phyloP scores from a whole-genome alignment of 176 grass and related monocot genomes.

The Chrysopogon serrulatus region DNA sequence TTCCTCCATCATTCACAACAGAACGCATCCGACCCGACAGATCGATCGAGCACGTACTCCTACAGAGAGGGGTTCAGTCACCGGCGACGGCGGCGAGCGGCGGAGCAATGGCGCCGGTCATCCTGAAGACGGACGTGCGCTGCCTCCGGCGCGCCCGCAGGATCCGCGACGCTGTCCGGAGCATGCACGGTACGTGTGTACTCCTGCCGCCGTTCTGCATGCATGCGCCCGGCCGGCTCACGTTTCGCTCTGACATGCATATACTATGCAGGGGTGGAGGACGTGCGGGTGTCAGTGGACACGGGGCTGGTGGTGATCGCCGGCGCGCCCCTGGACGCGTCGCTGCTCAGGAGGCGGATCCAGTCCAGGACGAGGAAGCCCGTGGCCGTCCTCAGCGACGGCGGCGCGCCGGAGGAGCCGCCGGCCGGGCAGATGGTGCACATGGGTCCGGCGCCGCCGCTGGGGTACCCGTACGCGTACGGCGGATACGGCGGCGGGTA shows the following conservation, averaged over 20 bases:
- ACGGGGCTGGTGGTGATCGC: neutral
- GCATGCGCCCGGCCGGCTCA: neutral
- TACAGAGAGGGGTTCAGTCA: too few relatives aligned
- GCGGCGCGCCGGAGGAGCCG: neutral
- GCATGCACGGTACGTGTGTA: neutral
- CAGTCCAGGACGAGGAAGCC: neutral
- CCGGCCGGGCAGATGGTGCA: neutral
- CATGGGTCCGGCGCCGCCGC: neutral
- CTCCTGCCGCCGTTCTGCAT: neutral
- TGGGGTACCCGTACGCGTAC: neutral
- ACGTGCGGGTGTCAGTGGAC: neutral
- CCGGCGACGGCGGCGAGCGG: neutral
- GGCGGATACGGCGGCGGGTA: neutral
- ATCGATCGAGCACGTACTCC: too few relatives aligned
- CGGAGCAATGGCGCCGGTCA: neutral
- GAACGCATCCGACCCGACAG: too few relatives aligned
- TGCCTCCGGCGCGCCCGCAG: neutral
- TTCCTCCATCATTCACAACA: neutral
- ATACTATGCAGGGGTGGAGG: slow-evolving; percentile 4
- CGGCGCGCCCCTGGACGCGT: neutral
- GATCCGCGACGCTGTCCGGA: neutral
- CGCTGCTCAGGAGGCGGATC: neutral
- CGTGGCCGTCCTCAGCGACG: neutral
- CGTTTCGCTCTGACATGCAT: neutral
- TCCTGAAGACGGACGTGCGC: slow-evolving; percentile 10